phyloP scores from a whole-genome alignment of 441 rosid genomes.

The Pelargonium myrrhifolium region DNA sequence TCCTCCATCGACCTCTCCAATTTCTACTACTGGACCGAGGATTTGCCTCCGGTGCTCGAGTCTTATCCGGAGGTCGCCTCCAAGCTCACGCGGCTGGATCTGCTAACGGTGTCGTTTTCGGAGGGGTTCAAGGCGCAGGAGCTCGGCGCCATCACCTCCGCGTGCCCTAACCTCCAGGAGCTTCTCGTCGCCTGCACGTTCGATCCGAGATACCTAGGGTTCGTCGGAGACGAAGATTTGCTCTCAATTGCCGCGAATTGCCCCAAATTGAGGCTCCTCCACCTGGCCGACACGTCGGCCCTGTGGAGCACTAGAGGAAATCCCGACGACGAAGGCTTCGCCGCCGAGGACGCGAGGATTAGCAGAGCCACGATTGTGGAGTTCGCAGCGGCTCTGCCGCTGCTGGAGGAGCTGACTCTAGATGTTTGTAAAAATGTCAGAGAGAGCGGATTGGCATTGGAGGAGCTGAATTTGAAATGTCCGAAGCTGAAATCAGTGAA shows the following conservation, averaged over 20 bases:
- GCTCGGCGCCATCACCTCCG: neutral
- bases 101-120: neutral
- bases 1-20: neutral
- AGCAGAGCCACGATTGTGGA: neutral
- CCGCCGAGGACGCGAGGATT: neutral
- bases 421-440: neutral
- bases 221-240: neutral
- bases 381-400: neutral
- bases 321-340: neutral
- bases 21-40: neutral
- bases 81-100: neutral
- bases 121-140: conserved; percentile 3
- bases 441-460: neutral
- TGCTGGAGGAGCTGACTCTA: neutral
- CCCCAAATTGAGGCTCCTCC: neutral
- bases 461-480: neutral
- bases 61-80: neutral
- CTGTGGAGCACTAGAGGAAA: neutral
- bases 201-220: neutral
- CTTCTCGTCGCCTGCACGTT: neutral
- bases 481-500: neutral
- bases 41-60: conserved; percentile 1
- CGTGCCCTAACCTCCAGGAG: neutral
- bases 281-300: neutral
- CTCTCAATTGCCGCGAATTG: neutral